phyloP scores from a whole-genome alignment of 1,284 basidiomycete species.

The Coniferiporia sulphurascens region DNA sequence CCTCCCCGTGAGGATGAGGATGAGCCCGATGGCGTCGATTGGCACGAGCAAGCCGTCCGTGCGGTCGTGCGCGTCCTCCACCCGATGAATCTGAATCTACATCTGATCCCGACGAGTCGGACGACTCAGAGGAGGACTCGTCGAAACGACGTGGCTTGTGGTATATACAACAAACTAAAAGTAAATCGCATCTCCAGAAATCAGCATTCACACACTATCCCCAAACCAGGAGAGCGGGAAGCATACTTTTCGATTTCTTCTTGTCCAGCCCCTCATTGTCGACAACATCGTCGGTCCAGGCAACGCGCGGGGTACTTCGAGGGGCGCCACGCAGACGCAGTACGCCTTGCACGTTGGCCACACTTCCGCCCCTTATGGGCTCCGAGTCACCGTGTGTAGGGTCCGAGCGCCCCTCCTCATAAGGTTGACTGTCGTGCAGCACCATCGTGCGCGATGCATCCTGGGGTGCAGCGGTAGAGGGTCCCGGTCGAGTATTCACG shows the following conservation, averaged over 20 bases:
- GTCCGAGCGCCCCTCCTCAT: conserved; percentile 26
- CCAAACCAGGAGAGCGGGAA: neutral
- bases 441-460: conserved; percentile 59
- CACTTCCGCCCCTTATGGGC: conserved; percentile 20
- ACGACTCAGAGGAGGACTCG: conserved; percentile 69
- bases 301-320: conserved; percentile 48
- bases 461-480: conserved; percentile 36
- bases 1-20: conserved; percentile 24
- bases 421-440: conserved; percentile 39
- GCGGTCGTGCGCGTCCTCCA: conserved; percentile 28
- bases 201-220: neutral
- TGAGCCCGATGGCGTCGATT: conserved; percentile 23
- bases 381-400: conserved; percentile 17
- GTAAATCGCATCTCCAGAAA: neutral
- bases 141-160: conserved; percentile 75
- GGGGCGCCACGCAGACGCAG: conserved; percentile 52
- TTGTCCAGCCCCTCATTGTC: conserved; percentile 79
- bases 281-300: conserved; percentile 75
- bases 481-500: conserved; percentile 1
- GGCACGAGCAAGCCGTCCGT: neutral
- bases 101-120: conserved; percentile 43
- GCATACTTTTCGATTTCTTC: conserved; percentile 82
- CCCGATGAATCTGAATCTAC: conserved; percentile 40
- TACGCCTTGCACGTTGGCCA: conserved; percentile 34
- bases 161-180: conserved; percentile 83